Conservation (phyloP, 2,329 filamentous ascomycete genomes). For the Cordyceps tenuipes region DNA sequence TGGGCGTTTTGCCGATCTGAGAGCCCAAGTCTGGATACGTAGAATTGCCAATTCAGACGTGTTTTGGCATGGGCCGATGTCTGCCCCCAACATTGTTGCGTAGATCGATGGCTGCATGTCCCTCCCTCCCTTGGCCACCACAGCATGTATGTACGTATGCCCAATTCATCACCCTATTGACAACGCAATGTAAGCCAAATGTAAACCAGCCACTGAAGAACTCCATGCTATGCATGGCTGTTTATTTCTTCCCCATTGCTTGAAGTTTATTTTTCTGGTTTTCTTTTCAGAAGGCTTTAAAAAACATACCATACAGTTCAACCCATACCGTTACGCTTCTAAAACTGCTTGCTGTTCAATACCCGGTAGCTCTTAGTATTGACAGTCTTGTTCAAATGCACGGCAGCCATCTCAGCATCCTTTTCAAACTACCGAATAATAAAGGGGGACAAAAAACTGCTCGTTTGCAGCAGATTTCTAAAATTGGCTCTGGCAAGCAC, state of each 20-base stretch:
- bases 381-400: too few species aligned
- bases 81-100: neutral
- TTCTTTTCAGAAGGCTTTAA: neutral
- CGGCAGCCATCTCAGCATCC: too few species aligned
- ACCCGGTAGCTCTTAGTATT: too few species aligned
- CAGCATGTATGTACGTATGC: neutral
- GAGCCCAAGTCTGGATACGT: neutral
- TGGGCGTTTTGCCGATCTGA: too few species aligned
- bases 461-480: too few species aligned
- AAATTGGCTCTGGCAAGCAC: too few species aligned
- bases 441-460: too few species aligned
- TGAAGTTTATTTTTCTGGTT: neutral
- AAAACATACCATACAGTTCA: neutral
- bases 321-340: neutral
- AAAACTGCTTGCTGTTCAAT: too few species aligned
- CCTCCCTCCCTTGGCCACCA: too few species aligned
- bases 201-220: constrained; percentile 4
- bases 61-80: neutral
- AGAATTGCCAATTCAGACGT: neutral
- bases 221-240: neutral
- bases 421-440: too few species aligned
- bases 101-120: neutral
- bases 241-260: neutral
- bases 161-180: neutral
- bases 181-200: neutral